A percentile compares a stretch with the other conserved stretches of the same genome.
phyloP scores from a whole-genome alignment of 225 moss, liverwort and hornwort genomes.

The Antitrichia curtipendula region DNA sequence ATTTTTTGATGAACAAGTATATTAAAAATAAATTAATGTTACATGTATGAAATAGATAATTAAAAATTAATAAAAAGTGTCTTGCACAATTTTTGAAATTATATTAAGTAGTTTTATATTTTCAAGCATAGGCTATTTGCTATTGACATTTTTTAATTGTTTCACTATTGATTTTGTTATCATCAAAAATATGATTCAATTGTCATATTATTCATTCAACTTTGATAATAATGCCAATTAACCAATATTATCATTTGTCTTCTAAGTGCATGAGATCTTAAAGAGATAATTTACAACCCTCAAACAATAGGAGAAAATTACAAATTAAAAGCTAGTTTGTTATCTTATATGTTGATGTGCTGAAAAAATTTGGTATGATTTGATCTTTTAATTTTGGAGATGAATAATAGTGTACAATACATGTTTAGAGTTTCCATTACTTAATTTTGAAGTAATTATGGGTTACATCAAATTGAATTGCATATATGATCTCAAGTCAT shows the following conservation, averaged over 20 bases:
- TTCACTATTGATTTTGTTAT: not conserved
- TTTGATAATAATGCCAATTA: not conserved
- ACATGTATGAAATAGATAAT: not conserved
- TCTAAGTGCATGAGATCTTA: not conserved
- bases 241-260: not conserved
- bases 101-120: not conserved
- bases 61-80: not conserved
- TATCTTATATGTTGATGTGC: not conserved
- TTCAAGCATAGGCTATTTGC: not conserved
- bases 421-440: not conserved
- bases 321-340: not conserved
- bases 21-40: not conserved
- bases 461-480: not conserved
- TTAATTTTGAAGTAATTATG: not conserved
- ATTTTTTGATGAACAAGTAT: not conserved
- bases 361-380: not conserved
- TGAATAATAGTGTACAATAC: not conserved
- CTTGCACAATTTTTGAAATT: not conserved
- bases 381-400: not conserved
- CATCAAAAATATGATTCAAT: not conserved
- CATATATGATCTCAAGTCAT: not conserved
- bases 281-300: not conserved
- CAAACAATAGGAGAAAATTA: not conserved
- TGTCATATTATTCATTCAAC: not conserved
- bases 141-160: not conserved